Evolutionary conservation across 108 stramenopile species (phyloP), one percentile per base, ranked within the genome.

Genomic region (Thalassiosira profunda): DNA sequence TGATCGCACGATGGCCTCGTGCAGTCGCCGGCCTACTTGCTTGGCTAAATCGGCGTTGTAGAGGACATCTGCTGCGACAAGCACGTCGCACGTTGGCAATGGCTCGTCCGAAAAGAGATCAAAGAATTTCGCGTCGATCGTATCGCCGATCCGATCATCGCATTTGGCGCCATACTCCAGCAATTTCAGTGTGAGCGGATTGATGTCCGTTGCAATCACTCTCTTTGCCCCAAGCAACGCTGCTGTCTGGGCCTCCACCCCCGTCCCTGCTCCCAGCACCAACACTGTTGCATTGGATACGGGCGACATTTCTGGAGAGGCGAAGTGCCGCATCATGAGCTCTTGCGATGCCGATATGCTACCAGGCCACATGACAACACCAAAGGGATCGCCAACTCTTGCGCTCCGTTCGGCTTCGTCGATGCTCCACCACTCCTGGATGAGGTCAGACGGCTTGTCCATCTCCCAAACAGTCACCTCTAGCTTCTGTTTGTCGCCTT

Each of bases 361-460:
- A 4, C 92, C 92, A 28, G 92, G 92, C 92, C 92, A 93, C 43
- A 86, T 74, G 33, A 93, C 82, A 9, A 88, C 57, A 34, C 92
- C 89, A 74, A 93, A 93, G 12, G 92, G 92, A 75, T 93, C 92
- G 28, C 87, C 73, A 43, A 82, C 25, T 38, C 64, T 33, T 21
- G 33, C 51, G 17, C 41, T 12, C 10, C 45, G 70, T n/a, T 70
- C 75, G 17, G 57, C 59, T 56, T 44, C 48, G 9, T 56, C 66
- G 21, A 63, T 46, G 26, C 78, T 54, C 89, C 87, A 90, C 68
- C 88, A 93, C 21, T 72, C 52, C 49, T 89, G 84, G n/a, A 90
- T 85, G 3, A 86, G 42, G 9, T 80, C 68, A 10, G 92, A 84
- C 2, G 89, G 84, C 21, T 76, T 62, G 46, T 90, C 82, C 85